These are phyloP conservation scores for Solanum etuberosum DNA, from an alignment of 257 asterid genomes.

Conservation along the genomic window DNA sequence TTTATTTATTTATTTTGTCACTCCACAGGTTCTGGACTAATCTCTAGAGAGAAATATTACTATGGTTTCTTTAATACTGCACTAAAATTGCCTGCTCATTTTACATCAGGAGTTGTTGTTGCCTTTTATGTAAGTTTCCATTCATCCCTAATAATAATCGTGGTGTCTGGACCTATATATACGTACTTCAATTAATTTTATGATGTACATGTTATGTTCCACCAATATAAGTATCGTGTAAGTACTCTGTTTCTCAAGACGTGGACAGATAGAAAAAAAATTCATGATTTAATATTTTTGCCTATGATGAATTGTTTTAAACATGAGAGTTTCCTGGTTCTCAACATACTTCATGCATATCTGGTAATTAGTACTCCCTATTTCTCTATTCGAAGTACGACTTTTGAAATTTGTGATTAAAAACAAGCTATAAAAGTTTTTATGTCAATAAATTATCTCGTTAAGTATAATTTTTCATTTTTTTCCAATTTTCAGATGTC, in stretches of 20 bases:
- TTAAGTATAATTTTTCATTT: neutral
- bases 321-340: neutral
- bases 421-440: neutral
- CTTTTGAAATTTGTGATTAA: neutral
- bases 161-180: too few species aligned
- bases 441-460: neutral
- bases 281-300: too few species aligned
- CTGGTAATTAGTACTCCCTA: neutral
- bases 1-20: neutral
- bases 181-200: neutral
- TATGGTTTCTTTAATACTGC: slow-evolving; percentile 82
- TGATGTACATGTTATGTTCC: neutral
- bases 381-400: neutral
- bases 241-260: neutral
- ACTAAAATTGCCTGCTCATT: slow-evolving; percentile 68
- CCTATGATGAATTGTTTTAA: too few species aligned
- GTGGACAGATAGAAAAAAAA: neutral
- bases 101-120: slow-evolving; percentile 77
- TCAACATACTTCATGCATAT: neutral
- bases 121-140: slow-evolving; percentile 59
- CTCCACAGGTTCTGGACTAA: slow-evolving; percentile 57
- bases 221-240: neutral
- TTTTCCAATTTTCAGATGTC: slow-evolving; percentile 27
- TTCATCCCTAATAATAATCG: neutral
- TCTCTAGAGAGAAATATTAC: slow-evolving; percentile 52